phyloP scores from a whole-genome alignment of 2,329 filamentous ascomycete species.

The Botrytis pseudocinerea region DNA sequence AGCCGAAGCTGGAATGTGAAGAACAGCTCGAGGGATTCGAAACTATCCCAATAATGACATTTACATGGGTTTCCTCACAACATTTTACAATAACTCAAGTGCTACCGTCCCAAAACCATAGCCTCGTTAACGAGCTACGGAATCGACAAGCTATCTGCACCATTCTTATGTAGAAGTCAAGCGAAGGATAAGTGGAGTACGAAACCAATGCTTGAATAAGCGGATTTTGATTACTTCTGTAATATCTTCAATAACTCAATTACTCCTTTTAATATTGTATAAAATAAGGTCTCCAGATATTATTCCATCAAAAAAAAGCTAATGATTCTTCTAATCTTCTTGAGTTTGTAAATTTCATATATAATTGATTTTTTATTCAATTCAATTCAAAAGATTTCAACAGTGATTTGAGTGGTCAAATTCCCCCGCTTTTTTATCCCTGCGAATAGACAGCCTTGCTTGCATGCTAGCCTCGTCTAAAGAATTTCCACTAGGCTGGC shows the following conservation, averaged over 20 bases:
- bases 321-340: not conserved
- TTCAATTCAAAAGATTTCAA: not conserved
- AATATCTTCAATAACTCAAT: not conserved
- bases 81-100: not conserved
- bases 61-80: not conserved
- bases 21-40: no score
- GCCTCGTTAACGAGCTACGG: not conserved
- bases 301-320: not conserved
- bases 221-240: not conserved
- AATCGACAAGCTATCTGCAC: not conserved
- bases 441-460: not conserved
- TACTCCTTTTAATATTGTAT: not conserved
- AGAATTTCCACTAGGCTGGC: constrained; percentile 20
- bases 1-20: not conserved
- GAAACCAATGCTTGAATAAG: not conserved
- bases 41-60: not conserved
- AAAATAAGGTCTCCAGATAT: not conserved
- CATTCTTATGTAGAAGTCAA: not conserved
- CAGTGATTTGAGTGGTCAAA: not conserved
- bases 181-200: not conserved
- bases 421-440: not conserved
- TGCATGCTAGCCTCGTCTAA: constrained; percentile 24
- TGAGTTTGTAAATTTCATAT: not conserved
- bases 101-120: not conserved
- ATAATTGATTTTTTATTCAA: not conserved